Evolutionary conservation across 768 basidiomycete species (phyloP).

Genomic region (Paxillus rubicundulus): DNA sequence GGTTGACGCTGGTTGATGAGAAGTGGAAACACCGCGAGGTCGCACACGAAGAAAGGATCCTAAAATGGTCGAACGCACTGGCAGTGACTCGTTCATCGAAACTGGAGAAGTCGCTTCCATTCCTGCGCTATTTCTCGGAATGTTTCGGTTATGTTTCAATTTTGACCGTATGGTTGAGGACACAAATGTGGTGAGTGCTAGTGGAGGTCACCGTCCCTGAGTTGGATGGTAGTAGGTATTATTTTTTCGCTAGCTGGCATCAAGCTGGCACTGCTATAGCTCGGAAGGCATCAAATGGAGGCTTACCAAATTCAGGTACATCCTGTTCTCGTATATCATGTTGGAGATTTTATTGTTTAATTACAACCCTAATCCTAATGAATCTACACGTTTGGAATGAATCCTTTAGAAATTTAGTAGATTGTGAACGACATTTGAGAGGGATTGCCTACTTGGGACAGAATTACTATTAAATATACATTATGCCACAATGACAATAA

Average conservation of each 20-base stretch:
- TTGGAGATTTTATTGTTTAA: no score
- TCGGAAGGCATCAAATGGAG: background rate
- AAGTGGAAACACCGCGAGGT: constrained; percentile 65
- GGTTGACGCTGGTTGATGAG: constrained; percentile 34
- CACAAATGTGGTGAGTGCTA: background rate
- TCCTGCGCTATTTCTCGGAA: background rate
- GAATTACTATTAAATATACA: no score
- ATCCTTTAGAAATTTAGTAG: no score
- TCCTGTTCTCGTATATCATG: background rate
- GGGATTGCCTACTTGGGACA: no score
- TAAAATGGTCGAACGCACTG: constrained; percentile 58
- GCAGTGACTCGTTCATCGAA: constrained; percentile 26
- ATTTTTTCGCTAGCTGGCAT: background rate
- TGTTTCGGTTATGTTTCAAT: background rate
- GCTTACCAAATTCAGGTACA: constrained; percentile 1
- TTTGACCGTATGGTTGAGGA: background rate
- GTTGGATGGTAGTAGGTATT: background rate
- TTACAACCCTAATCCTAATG: no score
- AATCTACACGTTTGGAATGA: no score
- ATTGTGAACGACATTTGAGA: no score
- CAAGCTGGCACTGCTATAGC: background rate
- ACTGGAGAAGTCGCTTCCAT: constrained; percentile 15
- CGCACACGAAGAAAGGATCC: constrained; percentile 70
- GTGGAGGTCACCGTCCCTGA: no score
- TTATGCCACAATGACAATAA: no score